phyloP scores from a whole-genome alignment of 2,329 filamentous ascomycete genomes.

The Talaromyces verruculosus region DNA sequence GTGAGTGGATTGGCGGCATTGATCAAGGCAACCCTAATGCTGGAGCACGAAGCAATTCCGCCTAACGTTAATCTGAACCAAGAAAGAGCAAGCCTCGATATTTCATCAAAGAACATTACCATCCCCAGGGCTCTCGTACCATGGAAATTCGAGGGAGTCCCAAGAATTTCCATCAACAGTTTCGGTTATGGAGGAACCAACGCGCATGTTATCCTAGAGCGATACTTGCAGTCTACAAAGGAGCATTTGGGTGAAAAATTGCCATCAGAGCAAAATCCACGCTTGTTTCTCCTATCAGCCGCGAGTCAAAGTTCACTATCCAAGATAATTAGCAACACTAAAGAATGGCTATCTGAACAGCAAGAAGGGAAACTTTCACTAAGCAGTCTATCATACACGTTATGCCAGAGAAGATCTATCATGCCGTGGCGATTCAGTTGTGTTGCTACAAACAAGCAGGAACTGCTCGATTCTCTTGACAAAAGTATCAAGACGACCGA shows the following conservation, averaged over 20 bases:
- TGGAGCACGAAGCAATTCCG: conserved; percentile 22
- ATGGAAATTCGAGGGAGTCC: conserved; percentile 29
- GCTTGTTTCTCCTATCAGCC: not conserved
- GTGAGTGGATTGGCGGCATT: conserved; percentile 22
- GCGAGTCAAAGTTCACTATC: not conserved
- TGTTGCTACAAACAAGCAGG: not conserved
- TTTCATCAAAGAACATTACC: conserved; percentile 22
- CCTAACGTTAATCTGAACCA: conserved; percentile 20
- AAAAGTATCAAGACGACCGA: not conserved
- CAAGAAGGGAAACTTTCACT: not conserved
- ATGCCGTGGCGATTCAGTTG: not conserved
- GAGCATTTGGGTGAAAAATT: no score
- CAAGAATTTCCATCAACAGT: conserved; percentile 23
- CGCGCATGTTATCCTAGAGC: no score
- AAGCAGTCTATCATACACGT: not conserved
- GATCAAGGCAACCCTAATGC: conserved; percentile 17
- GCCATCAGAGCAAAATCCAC: not conserved
- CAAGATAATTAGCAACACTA: not conserved
- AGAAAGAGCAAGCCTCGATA: conserved; percentile 7
- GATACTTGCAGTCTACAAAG: no score
- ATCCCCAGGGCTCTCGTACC: conserved; percentile 24
- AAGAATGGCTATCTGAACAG: not conserved
- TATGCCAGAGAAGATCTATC: not conserved
- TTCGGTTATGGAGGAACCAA: not conserved
- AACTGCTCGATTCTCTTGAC: not conserved